Percentiles rank a stretch among this genome's conserved stretches.
phyloP scores from a whole-genome alignment of 495 filamentous ascomycete species.

The Neurospora sp. region DNA sequence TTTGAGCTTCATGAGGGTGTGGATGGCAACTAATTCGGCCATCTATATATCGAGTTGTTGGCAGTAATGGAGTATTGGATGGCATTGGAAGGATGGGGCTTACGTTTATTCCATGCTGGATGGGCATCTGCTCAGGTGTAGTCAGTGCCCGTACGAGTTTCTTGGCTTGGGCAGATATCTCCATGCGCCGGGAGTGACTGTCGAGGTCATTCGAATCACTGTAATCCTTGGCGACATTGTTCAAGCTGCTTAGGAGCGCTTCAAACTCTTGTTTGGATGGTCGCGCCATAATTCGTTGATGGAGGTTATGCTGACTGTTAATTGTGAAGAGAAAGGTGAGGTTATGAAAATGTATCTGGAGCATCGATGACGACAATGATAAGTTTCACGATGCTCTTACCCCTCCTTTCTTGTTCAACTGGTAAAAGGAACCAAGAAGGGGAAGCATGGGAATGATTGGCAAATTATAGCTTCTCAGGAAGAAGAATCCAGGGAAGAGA shows the following conservation, averaged over 20 bases:
- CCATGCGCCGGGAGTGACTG: constrained; percentile 7
- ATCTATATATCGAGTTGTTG: constrained; percentile 3
- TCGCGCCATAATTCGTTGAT: background rate
- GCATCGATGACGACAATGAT: background rate
- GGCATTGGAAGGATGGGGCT: background rate
- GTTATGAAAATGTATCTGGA: background rate
- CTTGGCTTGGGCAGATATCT: constrained; percentile 8
- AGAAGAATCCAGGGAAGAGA: no score
- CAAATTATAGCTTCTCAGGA: no score
- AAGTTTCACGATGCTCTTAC: background rate
- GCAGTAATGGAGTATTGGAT: background rate
- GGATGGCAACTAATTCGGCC: constrained; percentile 11
- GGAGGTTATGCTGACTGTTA: background rate
- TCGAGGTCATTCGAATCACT: constrained; percentile 5
- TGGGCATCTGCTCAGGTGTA: constrained; percentile 8
- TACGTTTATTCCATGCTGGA: constrained; percentile 15
- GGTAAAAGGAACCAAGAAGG: no score
- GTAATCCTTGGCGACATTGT: constrained; percentile 6
- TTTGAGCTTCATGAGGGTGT: constrained; percentile 15
- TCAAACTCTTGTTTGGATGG: background rate
- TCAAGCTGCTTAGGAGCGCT: background rate
- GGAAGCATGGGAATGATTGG: no score
- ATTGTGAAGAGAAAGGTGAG: background rate
- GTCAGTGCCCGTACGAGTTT: constrained; percentile 6
- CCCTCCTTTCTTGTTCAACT: background rate